Evolutionary conservation across 192 early-diverging fungal genomes (phyloP).

Genomic region (Coemansia sp.): DNA sequence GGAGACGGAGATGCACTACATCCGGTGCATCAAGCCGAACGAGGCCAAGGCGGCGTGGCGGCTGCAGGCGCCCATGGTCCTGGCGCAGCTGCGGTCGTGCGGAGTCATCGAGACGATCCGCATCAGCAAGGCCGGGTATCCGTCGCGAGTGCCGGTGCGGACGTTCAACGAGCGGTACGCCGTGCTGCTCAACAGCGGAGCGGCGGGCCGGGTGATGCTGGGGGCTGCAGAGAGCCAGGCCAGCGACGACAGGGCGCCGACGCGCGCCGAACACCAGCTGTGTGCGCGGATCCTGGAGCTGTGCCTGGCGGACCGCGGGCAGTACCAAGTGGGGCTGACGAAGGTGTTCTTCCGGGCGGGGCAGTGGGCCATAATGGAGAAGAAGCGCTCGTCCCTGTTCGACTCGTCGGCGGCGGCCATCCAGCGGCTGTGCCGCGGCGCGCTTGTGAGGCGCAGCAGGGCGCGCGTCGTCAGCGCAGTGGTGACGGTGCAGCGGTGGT

Average conservation of each 20-base stretch:
- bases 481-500: slow-evolving; percentile 26
- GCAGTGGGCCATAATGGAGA: slow-evolving; percentile 69
- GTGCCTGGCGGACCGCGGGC: slow-evolving; percentile 68
- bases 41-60: slow-evolving; percentile 85
- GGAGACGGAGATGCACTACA: slow-evolving; percentile 91
- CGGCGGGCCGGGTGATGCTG: background rate
- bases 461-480: slow-evolving; percentile 43
- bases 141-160: slow-evolving; percentile 80
- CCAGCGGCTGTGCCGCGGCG: slow-evolving; percentile 72
- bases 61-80: slow-evolving; percentile 93
- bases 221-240: background rate
- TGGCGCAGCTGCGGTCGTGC: slow-evolving; percentile 92
- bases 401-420: slow-evolving; percentile 72
- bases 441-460: slow-evolving; percentile 60
- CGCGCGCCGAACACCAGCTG: slow-evolving; percentile 57
- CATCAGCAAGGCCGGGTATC: slow-evolving; percentile 97
- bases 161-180: slow-evolving; percentile 86
- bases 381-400: slow-evolving; percentile 79
- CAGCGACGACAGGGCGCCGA: slow-evolving; percentile 26
- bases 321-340: slow-evolving; percentile 91
- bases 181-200: slow-evolving; percentile 20
- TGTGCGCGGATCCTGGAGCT: slow-evolving; percentile 61
- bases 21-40: slow-evolving; percentile 99
- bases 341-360: slow-evolving; percentile 99
- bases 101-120: slow-evolving; percentile 99